phyloP scores from a whole-genome alignment of 2,329 filamentous ascomycete species.

The Microascus cirrosus region DNA sequence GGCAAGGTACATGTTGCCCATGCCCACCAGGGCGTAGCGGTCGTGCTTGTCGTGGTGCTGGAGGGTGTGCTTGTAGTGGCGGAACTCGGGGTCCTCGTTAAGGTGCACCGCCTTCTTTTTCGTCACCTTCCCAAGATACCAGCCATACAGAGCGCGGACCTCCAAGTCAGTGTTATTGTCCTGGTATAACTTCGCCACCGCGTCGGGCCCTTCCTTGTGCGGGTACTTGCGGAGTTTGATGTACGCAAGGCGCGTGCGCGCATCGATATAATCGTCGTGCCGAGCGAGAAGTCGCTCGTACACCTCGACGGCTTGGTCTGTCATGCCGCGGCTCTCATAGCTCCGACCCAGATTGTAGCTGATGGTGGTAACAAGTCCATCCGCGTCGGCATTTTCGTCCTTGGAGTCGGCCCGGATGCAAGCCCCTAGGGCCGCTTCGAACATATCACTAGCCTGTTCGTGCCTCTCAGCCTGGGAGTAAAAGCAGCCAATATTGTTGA shows the following conservation, averaged over 20 bases:
- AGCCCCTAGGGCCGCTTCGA: conserved; percentile 81
- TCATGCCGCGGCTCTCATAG: conserved; percentile 74
- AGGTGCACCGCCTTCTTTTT: conserved; percentile 75
- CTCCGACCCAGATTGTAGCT: conserved; percentile 93
- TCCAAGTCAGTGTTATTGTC: conserved; percentile 78
- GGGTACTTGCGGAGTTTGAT: conserved; percentile 75
- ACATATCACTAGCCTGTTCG: conserved; percentile 70
- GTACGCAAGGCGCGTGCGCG: conserved; percentile 77
- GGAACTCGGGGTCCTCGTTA: conserved; percentile 80
- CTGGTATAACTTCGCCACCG: conserved; percentile 76
- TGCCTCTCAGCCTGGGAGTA: conserved; percentile 81
- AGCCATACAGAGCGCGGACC: conserved; percentile 85
- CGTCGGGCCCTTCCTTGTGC: conserved; percentile 75
- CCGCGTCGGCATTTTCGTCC: conserved; percentile 68
- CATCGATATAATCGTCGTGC: conserved; percentile 88
- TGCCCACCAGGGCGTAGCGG: conserved; percentile 87
- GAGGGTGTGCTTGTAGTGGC: conserved; percentile 92
- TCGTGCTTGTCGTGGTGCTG: conserved; percentile 96
- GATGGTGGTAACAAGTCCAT: conserved; percentile 88
- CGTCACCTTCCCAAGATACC: conserved; percentile 78
- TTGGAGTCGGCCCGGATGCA: conserved; percentile 73
- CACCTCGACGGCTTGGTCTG: conserved; percentile 74
- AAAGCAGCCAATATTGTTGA: conserved; percentile 98
- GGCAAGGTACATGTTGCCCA: conserved; percentile 86
- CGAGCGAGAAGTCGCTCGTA: conserved; percentile 79